These are phyloP conservation scores for Kodamaea laetipori DNA, from an alignment of 805 yeast species.

Conservation along the genomic window DNA sequence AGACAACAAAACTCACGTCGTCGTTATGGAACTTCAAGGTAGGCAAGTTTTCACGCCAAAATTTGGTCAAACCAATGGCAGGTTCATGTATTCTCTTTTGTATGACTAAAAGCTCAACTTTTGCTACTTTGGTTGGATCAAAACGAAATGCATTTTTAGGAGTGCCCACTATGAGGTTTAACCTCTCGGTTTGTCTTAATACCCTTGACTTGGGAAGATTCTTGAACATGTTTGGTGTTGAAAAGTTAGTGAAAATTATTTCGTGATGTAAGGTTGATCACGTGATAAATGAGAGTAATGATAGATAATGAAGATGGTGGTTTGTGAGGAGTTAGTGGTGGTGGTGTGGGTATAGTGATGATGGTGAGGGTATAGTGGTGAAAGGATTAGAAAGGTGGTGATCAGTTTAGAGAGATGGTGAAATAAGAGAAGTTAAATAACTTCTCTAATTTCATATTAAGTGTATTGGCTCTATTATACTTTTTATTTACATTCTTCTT, in stretches of 20 bases:
- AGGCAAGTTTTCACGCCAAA: conserved; percentile 76
- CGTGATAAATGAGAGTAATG: background rate
- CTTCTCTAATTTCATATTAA: no score
- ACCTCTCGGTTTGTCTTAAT: conserved; percentile 50
- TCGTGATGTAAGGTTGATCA: background rate
- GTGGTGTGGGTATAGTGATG: no score
- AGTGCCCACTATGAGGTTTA: conserved; percentile 55
- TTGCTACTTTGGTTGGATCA: conserved; percentile 26
- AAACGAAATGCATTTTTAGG: conserved; percentile 39
- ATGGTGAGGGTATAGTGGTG: no score
- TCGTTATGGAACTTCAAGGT: conserved; percentile 84
- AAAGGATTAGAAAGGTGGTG: no score
- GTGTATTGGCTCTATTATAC: no score
- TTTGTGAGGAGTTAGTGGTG: background rate
- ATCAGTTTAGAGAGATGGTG: no score
- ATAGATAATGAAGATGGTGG: background rate
- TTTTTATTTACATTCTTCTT: no score
- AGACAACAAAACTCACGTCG: conserved; percentile 59
- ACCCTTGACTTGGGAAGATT: conserved; percentile 43
- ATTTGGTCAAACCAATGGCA: conserved; percentile 68
- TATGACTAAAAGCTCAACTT: conserved; percentile 54
- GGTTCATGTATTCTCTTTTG: conserved; percentile 47
- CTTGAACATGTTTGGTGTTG: conserved; percentile 20
- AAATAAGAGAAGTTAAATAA: no score
- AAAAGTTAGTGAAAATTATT: conserved; percentile 2